phyloP scores from a whole-genome alignment of 164 flowering plant species.

The Sedum album region DNA sequence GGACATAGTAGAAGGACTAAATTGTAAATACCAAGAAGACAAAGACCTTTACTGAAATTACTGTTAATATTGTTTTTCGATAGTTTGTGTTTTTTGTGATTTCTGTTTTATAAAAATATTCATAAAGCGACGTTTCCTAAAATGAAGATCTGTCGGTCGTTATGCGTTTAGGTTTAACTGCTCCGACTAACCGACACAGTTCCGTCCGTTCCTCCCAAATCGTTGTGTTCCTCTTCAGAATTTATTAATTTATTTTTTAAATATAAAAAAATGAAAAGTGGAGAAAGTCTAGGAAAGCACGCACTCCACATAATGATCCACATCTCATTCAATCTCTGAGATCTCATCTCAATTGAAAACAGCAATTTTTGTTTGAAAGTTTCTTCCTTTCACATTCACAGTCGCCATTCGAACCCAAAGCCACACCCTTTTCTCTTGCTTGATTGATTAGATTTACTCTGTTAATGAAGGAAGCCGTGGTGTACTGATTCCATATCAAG shows the following conservation, averaged over 20 bases:
- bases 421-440: not conserved
- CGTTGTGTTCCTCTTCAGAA: no score
- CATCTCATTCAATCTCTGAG: not conserved
- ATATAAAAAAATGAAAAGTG: not conserved
- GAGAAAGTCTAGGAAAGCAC: constrained; percentile 4
- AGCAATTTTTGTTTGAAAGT: not conserved
- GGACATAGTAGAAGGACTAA: not conserved
- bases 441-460: not conserved
- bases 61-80: no score
- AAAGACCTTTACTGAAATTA: not conserved
- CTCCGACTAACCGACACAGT: no score
- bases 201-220: no score
- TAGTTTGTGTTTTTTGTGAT: no score
- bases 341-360: not conserved
- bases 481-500: not conserved
- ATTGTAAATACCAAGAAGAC: not conserved
- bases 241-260: no score
- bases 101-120: no score
- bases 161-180: no score
- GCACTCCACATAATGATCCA: not conserved
- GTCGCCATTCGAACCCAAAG: no score
- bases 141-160: no score
- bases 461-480: not conserved
- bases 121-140: no score
- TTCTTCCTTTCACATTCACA: not conserved